Evolutionary conservation across 768 basidiomycete genomes (phyloP).

Genomic region (Kwoniella dejecticola): DNA sequence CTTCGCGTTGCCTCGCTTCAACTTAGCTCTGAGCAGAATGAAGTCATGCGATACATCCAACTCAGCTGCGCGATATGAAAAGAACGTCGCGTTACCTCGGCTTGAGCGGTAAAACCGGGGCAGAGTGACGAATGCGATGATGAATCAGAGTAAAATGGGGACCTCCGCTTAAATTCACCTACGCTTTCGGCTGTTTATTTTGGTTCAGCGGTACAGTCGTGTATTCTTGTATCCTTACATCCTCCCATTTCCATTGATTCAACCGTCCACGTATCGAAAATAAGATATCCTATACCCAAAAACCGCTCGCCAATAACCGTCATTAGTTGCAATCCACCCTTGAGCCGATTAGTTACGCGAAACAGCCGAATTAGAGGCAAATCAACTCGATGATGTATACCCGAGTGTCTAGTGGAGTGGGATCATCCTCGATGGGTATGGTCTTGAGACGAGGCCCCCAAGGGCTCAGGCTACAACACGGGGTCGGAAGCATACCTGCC

Average conservation of each 20-base stretch:
- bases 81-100: constrained; percentile 8
- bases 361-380: not conserved
- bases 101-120: not conserved
- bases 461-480: constrained; percentile 5
- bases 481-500: not conserved
- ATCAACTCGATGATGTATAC: not conserved
- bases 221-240: not conserved
- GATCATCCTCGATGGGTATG: constrained; percentile 13
- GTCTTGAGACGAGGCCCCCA: constrained; percentile 10
- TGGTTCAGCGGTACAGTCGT: not conserved
- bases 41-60: not conserved
- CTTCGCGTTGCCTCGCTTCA: too few species aligned
- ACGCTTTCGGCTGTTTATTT: constrained; percentile 6
- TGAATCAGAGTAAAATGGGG: not conserved
- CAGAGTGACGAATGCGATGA: constrained; percentile 6
- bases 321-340: too few species aligned
- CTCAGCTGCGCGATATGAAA: not conserved
- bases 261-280: not conserved
- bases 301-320: too few species aligned
- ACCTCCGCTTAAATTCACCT: not conserved
- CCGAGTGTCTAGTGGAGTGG: constrained; percentile 12
- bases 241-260: not conserved
- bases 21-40: too few species aligned
- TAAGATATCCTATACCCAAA: too few species aligned
- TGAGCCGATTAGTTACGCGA: too few species aligned